Base-by-base conservation (phyloP, 805 yeast genomes). In the Lipomyces spencermartinsiae region DNA sequence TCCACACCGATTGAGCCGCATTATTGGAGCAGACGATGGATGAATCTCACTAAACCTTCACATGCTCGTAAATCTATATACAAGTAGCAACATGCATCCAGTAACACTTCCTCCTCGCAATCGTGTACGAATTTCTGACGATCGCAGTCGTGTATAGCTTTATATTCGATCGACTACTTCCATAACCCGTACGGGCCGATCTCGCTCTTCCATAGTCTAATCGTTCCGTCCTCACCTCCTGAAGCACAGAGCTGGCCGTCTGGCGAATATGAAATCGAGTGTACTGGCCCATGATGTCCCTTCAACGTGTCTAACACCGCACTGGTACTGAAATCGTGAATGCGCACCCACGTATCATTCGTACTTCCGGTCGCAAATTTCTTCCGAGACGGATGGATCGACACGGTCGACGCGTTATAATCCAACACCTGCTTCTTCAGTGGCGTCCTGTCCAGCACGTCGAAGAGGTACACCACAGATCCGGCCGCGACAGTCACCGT, bases 121-220 rank as follows among this genome's bases (percentile, higher is more conserved):
- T 8, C 49, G 19, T 16, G 5, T 43, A 19, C 49, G n/a, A 16
- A 43, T 19, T 16, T 19, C 9, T 16, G 16, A 12, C n/a, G 10
- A 43, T 43, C 49, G 4, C n/a, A 43, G 22, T n/a, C 16, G 19
- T 2, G n/a, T 43, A 8, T 43, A n/a, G 9, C 16, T 6, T 31
- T 53, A 25, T 25, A 25, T 1, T 25, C 29, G 29, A 25, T 25
- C 1, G 29, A 25, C 33, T 53, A 46, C n/a, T 53, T 70, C 80
- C 80, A 78, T 54, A 78, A 65, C 2, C 80, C 80, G 55, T 76
- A 78, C 3, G 76, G 72, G 1, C 75, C 79, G 9, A 58, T 59
- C 10, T 61, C 66, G 6, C 60, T 55, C 55, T 71, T 72, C 75
- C 75, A 73, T 5, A 73, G 61, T 10, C 75, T 64, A 16, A 73